Percentiles rank a stretch among this genome's conserved stretches.
Conservation (phyloP, 176 grass and related monocot species). For the Panicum miliaceum region DNA sequence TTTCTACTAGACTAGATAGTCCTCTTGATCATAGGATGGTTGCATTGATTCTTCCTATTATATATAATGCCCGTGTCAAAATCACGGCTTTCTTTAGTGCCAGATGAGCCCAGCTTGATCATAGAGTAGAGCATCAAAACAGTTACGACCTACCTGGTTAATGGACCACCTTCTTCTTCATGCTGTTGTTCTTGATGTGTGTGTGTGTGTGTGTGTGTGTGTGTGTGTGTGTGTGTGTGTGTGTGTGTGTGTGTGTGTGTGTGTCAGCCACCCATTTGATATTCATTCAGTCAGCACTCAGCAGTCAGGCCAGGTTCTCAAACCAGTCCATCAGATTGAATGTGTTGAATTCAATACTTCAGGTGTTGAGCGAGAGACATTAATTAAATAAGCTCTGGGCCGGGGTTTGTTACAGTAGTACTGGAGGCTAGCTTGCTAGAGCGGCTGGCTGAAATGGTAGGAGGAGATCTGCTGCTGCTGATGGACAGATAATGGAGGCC, state of each 20-base stretch:
- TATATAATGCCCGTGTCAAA: conserved; percentile 33
- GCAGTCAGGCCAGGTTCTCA: too few species aligned
- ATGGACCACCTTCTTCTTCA: neutral
- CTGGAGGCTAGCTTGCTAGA: neutral
- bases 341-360: conserved; percentile 46
- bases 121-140: neutral
- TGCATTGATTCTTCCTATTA: conserved; percentile 2
- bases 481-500: neutral
- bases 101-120: conserved; percentile 22
- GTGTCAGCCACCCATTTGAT: too few species aligned
- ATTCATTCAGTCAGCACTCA: neutral
- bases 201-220: too few species aligned
- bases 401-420: neutral
- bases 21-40: conserved; percentile 3
- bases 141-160: neutral
- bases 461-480: neutral
- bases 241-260: too few species aligned
- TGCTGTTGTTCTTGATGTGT: too few species aligned
- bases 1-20: too few species aligned
- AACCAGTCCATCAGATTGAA: conserved; percentile 42
- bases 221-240: too few species aligned
- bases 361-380: conserved; percentile 22
- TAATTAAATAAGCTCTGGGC: neutral
- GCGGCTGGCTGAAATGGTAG: conserved; percentile 1
- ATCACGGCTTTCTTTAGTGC: conserved; percentile 33